A percentile compares a stretch with the other conserved stretches of the same genome.
Conservation (phyloP, 352 stramenopile species). For the Phytopythium boreale region DNA sequence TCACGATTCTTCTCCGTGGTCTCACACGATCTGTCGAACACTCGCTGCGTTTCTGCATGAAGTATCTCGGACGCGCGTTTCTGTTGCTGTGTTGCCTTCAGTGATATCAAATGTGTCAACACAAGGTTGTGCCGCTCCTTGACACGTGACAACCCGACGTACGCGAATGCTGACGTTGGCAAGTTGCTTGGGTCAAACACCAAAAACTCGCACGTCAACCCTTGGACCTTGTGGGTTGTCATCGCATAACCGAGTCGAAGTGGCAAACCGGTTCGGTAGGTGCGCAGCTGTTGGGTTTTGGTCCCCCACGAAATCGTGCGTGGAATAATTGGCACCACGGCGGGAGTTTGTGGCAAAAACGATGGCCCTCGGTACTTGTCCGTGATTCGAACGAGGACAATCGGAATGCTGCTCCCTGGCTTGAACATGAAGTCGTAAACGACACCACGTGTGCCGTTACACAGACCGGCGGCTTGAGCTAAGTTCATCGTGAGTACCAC, state of each 20-base stretch:
- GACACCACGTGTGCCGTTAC: not conserved
- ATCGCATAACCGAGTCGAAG: not conserved
- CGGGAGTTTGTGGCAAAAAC: not conserved
- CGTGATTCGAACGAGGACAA: constrained; percentile 1
- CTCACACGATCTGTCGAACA: not conserved
- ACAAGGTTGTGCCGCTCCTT: not conserved
- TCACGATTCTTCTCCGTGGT: no score
- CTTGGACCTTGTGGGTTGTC: constrained; percentile 2
- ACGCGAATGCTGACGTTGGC: not conserved
- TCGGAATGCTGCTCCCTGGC: not conserved
- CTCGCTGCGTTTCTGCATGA: not conserved
- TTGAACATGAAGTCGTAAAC: constrained; percentile 5
- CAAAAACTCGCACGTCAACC: not conserved
- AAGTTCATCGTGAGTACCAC: not conserved
- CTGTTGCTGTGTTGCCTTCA: not conserved
- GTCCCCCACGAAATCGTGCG: not conserved
- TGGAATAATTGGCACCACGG: not conserved
- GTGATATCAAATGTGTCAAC: not conserved
- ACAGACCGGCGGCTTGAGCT: not conserved
- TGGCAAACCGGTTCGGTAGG: not conserved
- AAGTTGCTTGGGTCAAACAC: not conserved
- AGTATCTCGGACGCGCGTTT: not conserved
- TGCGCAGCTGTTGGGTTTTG: not conserved
- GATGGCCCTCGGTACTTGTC: constrained; percentile 2
- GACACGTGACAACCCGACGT: not conserved